Conservation (phyloP, 2,329 filamentous ascomycete species). For the Trichophaea hybrida region DNA sequence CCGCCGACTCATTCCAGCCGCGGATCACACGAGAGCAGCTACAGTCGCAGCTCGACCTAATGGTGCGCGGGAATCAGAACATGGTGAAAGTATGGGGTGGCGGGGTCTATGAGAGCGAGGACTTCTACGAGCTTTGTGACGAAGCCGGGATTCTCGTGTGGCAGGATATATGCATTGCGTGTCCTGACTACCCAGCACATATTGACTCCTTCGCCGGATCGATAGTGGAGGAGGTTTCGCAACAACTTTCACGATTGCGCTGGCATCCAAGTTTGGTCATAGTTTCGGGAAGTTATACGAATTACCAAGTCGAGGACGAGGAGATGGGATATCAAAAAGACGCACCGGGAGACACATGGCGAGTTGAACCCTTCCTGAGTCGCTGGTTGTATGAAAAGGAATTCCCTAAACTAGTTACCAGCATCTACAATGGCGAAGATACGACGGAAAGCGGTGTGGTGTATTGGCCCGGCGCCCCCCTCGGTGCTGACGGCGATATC, state of each 20-base stretch:
- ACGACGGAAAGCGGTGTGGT: constrained; percentile 36
- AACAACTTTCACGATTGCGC: constrained; percentile 56
- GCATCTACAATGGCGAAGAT: constrained; percentile 42
- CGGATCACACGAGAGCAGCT: constrained; percentile 52
- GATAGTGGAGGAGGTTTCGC: constrained; percentile 46
- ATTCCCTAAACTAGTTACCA: constrained; percentile 55
- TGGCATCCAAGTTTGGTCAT: constrained; percentile 81
- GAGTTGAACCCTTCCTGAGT: constrained; percentile 74
- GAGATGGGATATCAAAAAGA: constrained; percentile 62
- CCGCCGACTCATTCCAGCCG: constrained; percentile 64
- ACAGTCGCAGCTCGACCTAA: constrained; percentile 53
- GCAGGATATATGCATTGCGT: constrained; percentile 63
- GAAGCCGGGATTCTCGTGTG: constrained; percentile 57
- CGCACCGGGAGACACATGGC: constrained; percentile 70
- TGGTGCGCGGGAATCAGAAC: constrained; percentile 54
- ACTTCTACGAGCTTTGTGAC: constrained; percentile 56
- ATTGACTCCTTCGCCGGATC: constrained; percentile 42
- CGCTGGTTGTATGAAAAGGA: constrained; percentile 89
- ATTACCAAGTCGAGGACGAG: constrained; percentile 53
- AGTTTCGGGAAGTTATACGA: constrained; percentile 91
- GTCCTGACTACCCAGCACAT: constrained; percentile 52
- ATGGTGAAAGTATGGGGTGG: constrained; percentile 71
- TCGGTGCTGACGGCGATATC: constrained; percentile 75
- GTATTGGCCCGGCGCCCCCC: constrained; percentile 76
- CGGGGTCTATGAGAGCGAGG: constrained; percentile 54